Base-by-base conservation (phyloP, 305 asterid genomes). In the Fraxinus dipetala region DNA sequence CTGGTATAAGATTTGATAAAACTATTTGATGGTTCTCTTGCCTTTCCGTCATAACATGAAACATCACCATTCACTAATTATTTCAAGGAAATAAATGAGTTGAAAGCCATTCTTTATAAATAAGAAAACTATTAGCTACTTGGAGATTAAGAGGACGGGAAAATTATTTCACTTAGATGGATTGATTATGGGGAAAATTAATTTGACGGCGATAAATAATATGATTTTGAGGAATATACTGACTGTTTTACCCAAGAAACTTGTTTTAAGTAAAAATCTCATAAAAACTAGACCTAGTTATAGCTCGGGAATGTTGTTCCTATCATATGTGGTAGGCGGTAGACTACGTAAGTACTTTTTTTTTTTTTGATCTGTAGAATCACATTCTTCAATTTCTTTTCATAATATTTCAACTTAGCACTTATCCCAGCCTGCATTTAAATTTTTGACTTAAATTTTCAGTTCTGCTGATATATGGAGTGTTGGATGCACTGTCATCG, bases 401-500 rank as follows among this genome's bases (percentile, higher is more conserved):
- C 26, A 14, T 32, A 34, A n/a, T 34, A 28, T 67, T 67, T 67
- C 8, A 28, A 67, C 8, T 67, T 67, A 67, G 74, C 2, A 8
- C 36, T 67, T 67, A 67, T 26, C 20, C 74, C 74, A 26, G 20
- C 18, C 36, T 3, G 38, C 36, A 26, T 13, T 69, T 69, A 72
- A 32, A 6, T 5, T 72, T 6, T 72, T 72, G 48, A 5, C 48
- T 0, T 32, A 72, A 70, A 72, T 14, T 13, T 26, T 72, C 48
- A 72, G 93, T 83, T 93, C 99, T 59, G 99, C 99, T 59, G 99
- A 96, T 87, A 92, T 96, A 88, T 96, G 98, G 99, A 96, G 99
- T 90, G 98, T 96, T 78, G 99, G 99, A 77, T 96, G 99, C 87
- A 96, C 98, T 28, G 91, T 94, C 69, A 94, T 96, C 81, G 99